Base-by-base conservation (phyloP, 177 flowering plant genomes). In the Telopea speciosissima region DNA sequence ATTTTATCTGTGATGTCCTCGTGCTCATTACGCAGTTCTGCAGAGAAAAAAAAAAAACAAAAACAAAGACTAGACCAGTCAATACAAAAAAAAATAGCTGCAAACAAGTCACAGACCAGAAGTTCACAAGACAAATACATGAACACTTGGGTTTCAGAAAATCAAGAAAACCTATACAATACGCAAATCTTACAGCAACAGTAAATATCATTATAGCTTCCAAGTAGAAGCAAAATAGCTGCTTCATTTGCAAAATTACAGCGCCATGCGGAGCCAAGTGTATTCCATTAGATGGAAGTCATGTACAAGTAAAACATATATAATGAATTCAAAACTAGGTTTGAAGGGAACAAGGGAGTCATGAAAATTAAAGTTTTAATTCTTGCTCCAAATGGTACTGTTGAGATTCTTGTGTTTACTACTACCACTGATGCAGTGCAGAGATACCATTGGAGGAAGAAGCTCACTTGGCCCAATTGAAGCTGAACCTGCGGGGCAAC, bases 21-120 rank as follows among this genome's bases (percentile, higher is more conserved):
- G 82, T 92, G 79, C 72, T 94, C 90, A 78, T 81, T 92, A 31
- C 88, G 87, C 74, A 94, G 74, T 77, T 81, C 98, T 90, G 87
- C 74, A 79, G 31, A 28, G 40, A 7, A 7, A 36, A 36, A 36
- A 8, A 36, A 36, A 28, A 61, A 25, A 71, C 49, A 70, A 10
- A 64, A 44, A 5, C 3, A 64, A 65, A 17, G 42, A 22, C 0
- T n/a, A 49, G 59, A 31, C 1, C 8, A 24, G 36, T n/a, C 52
- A 69, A 49, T 33, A 60, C 14, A 22, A 42, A 52, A 22, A 42
- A 52, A 49, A 10, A 24, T 12, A 25, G 13, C 36, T 5, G n/a
- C 3, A 40, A 28, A 28, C n/a, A 63, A 19, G 1, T 28, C 2
- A 28, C 1, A 28, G 3, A 63, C 19, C 33, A 26, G 19, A 26